A percentile compares a stretch with the other conserved stretches of the same genome.
Evolutionary conservation across 805 yeast genomes (phyloP).

Genomic region (Geotrichum ghanense): DNA sequence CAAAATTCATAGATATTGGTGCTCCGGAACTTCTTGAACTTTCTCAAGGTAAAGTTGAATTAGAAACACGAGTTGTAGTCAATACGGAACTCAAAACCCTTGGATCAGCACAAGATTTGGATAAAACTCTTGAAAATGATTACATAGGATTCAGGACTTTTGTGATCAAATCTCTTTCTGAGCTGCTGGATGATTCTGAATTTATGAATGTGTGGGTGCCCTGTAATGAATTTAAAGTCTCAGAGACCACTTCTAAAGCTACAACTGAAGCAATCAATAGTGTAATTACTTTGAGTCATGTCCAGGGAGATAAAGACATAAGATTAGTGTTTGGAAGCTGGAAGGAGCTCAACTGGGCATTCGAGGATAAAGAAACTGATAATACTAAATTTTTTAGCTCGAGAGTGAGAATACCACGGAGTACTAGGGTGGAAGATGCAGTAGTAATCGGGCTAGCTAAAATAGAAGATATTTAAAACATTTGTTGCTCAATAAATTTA

Average conservation of each 20-base stretch:
- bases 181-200: background rate
- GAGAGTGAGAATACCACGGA: constrained; percentile 38
- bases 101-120: constrained; percentile 62
- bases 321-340: constrained; percentile 56
- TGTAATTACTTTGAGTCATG: background rate
- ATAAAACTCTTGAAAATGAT: no score
- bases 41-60: constrained; percentile 50
- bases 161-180: background rate
- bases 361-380: constrained; percentile 42
- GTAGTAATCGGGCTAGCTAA: constrained; percentile 32
- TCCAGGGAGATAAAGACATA: constrained; percentile 16
- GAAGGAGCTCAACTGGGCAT: constrained; percentile 43
- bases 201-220: background rate
- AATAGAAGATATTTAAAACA: background rate
- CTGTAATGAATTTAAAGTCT: background rate
- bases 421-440: constrained; percentile 62
- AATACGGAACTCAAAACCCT: constrained; percentile 49
- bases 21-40: constrained; percentile 48
- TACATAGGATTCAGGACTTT: background rate
- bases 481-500: no score
- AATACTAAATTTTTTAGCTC: constrained; percentile 64
- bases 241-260: background rate
- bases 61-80: constrained; percentile 72
- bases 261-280: background rate
- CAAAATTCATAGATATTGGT: constrained; percentile 74